These are phyloP conservation scores for Tolypocladium sp. DNA, from an alignment of 2,329 filamentous ascomycete genomes.

Conservation along the genomic window DNA sequence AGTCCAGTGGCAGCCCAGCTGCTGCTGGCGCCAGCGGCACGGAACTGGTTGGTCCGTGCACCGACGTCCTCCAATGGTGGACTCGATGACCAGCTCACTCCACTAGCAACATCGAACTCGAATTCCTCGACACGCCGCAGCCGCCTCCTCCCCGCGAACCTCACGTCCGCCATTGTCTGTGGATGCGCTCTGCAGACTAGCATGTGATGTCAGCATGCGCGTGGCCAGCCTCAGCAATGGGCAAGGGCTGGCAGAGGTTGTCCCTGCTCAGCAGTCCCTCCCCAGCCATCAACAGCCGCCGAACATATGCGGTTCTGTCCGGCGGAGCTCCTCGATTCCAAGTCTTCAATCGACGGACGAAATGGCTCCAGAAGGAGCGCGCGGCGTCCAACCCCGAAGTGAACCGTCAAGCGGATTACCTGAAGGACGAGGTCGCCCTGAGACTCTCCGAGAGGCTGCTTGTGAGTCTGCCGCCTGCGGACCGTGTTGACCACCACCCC, in stretches of 20 bases:
- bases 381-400: conserved; percentile 60
- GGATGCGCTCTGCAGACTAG: conserved; percentile 7
- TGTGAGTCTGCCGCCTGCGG: conserved; percentile 29
- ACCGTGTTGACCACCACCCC: not conserved
- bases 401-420: conserved; percentile 78
- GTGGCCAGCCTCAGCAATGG: conserved; percentile 13
- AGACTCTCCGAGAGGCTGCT: conserved; percentile 79
- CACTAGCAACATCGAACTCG: not conserved
- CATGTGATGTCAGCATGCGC: conserved; percentile 21
- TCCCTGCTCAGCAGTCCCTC: conserved; percentile 8
- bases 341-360: conserved; percentile 82
- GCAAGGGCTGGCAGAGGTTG: conserved; percentile 14
- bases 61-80: not conserved
- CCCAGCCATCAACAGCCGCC: conserved; percentile 17
- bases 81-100: not conserved
- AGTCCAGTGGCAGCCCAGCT: not conserved
- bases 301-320: conserved; percentile 69
- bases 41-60: conserved; percentile 3
- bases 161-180: not conserved
- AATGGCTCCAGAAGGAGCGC: conserved; percentile 87
- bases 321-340: conserved; percentile 71
- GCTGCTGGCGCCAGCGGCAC: not conserved
- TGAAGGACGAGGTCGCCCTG: conserved; percentile 84
- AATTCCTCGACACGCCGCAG: not conserved
- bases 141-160: not conserved